Conservation (phyloP, 164 flowering plant species). For the Chimonanthus praecox region DNA sequence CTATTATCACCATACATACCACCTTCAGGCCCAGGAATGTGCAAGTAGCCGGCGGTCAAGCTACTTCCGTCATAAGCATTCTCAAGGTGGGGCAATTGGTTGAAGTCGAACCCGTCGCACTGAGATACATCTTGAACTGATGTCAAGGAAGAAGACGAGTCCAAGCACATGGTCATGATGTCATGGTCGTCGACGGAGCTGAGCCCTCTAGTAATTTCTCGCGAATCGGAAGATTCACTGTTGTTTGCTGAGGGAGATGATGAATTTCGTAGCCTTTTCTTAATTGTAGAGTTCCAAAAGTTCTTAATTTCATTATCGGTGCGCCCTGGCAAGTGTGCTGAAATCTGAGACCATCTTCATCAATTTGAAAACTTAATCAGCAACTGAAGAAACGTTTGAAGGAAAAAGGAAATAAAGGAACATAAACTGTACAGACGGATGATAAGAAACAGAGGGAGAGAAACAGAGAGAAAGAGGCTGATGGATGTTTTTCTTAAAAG, state of each 20-base stretch:
- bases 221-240: slow-evolving; percentile 41
- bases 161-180: slow-evolving; percentile 24
- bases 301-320: slow-evolving; percentile 86
- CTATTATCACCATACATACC: slow-evolving; percentile 10
- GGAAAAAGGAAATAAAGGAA: neutral
- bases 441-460: neutral
- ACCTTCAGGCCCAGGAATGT: slow-evolving; percentile 17
- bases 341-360: slow-evolving; percentile 84
- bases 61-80: slow-evolving; percentile 10
- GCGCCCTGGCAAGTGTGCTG: slow-evolving; percentile 71
- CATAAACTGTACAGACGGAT: neutral
- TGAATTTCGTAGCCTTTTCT: slow-evolving; percentile 52
- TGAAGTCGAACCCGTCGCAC: slow-evolving; percentile 13
- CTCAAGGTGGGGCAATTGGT: slow-evolving; percentile 23
- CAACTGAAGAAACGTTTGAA: neutral
- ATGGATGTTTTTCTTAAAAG: neutral
- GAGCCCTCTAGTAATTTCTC: slow-evolving; percentile 19
- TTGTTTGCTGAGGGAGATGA: slow-evolving; percentile 43
- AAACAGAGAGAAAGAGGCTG: neutral
- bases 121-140: slow-evolving; percentile 30
- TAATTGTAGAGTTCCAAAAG: slow-evolving; percentile 76
- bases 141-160: slow-evolving; percentile 26
- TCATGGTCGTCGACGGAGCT: slow-evolving; percentile 33
- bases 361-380: slow-evolving; percentile 7
- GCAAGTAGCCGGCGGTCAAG: slow-evolving; percentile 19